Percentiles rank a stretch among this genome's conserved stretches.
phyloP scores from a whole-genome alignment of 2,329 filamentous ascomycete genomes.

The Acephala macrosclerotiorum region DNA sequence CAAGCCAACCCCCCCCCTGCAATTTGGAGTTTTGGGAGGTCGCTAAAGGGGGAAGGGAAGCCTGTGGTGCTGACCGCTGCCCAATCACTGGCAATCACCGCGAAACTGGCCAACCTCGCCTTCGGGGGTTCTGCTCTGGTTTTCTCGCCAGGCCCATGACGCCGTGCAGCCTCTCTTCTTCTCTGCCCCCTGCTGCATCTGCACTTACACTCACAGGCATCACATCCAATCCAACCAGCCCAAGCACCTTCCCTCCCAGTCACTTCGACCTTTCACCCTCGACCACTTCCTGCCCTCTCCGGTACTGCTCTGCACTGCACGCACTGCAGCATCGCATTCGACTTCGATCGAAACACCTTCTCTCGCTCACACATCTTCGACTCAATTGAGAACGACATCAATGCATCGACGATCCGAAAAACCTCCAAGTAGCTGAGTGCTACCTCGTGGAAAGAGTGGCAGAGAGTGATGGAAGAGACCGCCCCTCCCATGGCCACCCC shows the following conservation, averaged over 20 bases:
- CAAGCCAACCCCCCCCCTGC: neutral
- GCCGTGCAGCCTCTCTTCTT: constrained; percentile 1
- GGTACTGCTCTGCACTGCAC: neutral
- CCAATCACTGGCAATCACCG: neutral
- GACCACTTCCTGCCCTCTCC: constrained; percentile 1
- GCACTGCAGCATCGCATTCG: constrained; percentile 4
- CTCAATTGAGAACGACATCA: constrained; percentile 26
- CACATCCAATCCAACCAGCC: constrained; percentile 1
- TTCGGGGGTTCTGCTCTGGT: neutral
- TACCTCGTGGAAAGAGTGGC: constrained; percentile 17
- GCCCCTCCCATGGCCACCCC: constrained; percentile 28
- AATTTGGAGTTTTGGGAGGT: neutral
- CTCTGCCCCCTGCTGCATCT: constrained; percentile 1
- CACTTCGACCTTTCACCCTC: neutral
- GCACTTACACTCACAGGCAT: neutral
- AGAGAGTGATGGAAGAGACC: constrained; percentile 32
- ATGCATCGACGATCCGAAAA: constrained; percentile 38
- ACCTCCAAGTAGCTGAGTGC: constrained; percentile 34
- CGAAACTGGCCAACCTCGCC: neutral
- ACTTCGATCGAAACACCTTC: neutral
- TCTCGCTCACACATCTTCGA: neutral
- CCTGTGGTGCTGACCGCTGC: neutral
- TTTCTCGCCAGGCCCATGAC: neutral
- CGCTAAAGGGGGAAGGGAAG: neutral
- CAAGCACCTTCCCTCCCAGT: neutral